Conservation (phyloP, 2,329 filamentous ascomycete species). For the Ophiocordyceps polyrhachis-furcata region DNA sequence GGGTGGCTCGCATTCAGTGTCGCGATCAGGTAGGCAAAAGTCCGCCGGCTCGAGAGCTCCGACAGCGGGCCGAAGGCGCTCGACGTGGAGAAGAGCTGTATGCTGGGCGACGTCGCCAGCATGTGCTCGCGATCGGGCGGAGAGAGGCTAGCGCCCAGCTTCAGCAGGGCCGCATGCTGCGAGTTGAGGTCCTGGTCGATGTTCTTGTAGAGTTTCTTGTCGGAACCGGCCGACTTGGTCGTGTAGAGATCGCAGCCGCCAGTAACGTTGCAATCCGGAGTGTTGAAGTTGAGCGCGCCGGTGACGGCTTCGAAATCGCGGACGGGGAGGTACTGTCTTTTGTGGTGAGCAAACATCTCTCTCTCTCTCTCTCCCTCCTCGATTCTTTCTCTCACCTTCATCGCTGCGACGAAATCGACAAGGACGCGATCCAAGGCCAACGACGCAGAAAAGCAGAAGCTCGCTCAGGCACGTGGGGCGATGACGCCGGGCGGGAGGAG, state of each 20-base stretch:
- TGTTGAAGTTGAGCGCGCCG: constrained; percentile 87
- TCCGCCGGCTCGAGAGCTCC: constrained; percentile 73
- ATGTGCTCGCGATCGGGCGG: constrained; percentile 60
- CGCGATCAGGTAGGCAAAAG: constrained; percentile 89
- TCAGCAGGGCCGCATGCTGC: constrained; percentile 74
- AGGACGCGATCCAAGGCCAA: no score
- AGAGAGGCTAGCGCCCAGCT: constrained; percentile 72
- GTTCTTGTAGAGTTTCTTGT: constrained; percentile 93
- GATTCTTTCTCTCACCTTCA: constrained; percentile 19
- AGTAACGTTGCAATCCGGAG: constrained; percentile 75
- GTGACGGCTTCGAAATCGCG: constrained; percentile 84
- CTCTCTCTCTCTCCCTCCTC: no score
- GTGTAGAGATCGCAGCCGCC: constrained; percentile 95
- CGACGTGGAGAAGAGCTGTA: constrained; percentile 49
- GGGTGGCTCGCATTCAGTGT: constrained; percentile 85
- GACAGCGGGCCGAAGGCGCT: constrained; percentile 86
- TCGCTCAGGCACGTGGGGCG: no score
- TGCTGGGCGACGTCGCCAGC: constrained; percentile 42
- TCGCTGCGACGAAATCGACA: background rate
- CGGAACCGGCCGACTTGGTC: constrained; percentile 82
- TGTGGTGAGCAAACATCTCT: background rate
- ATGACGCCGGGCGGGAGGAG: no score
- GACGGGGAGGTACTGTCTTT: constrained; percentile 64
- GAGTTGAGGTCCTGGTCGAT: constrained; percentile 85
- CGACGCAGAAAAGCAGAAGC: no score